Percentiles rank a stretch among this genome's conserved stretches.
These are phyloP conservation scores for Taphrina wiesneri DNA, from an alignment of 1,139 yeast species.

Conservation along the genomic window DNA sequence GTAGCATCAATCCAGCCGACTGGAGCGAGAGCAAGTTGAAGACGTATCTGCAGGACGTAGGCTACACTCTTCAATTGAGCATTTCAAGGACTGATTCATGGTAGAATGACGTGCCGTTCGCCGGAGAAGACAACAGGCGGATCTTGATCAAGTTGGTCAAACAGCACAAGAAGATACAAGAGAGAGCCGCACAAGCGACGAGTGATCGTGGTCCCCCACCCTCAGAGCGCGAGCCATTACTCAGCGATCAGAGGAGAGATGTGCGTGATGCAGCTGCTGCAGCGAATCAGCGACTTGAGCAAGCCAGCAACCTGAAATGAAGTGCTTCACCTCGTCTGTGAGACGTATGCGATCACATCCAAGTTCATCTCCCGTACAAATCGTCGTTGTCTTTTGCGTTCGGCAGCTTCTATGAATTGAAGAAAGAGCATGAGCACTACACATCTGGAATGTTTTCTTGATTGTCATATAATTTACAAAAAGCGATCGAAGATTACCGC, in stretches of 20 bases:
- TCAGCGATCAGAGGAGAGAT: not conserved
- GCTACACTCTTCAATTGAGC: not conserved
- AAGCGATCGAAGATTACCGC: too few species aligned
- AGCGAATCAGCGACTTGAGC: constrained; percentile 6
- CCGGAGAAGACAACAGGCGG: not conserved
- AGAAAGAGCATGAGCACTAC: too few species aligned
- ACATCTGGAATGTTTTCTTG: too few species aligned
- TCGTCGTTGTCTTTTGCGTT: too few species aligned
- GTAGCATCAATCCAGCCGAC: constrained; percentile 6
- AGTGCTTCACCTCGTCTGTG: too few species aligned
- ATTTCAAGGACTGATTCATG: not conserved
- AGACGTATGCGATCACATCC: too few species aligned
- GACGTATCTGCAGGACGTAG: constrained; percentile 3
- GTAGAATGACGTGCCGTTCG: constrained; percentile 17
- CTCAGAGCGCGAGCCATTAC: constrained; percentile 4
- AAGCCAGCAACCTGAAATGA: constrained; percentile 14
- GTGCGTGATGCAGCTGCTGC: not conserved
- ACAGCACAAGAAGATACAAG: constrained; percentile 1
- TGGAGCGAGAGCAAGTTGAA: constrained; percentile 17
- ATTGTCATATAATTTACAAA: too few species aligned
- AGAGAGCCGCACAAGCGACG: not conserved
- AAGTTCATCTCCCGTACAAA: too few species aligned
- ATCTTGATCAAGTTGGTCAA: constrained; percentile 4
- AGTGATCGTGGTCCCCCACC: not conserved
- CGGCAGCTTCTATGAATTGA: too few species aligned